Conservation (phyloP, 2,329 filamentous ascomycete species). For the Aureobasidium sp. region DNA sequence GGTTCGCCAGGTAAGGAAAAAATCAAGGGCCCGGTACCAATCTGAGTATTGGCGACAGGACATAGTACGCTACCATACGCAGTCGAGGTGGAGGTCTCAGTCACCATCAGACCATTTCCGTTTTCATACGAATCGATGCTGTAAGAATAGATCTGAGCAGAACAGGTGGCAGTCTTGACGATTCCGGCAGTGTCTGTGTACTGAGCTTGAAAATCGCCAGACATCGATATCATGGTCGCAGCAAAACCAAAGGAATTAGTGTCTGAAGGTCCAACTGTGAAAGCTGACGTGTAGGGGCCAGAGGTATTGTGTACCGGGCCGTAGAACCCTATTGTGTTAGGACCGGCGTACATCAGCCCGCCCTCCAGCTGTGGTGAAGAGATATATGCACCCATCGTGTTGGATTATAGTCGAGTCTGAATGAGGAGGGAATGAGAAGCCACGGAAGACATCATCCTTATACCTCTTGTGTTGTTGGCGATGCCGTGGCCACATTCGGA, state of each 20-base stretch:
- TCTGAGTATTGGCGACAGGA: not conserved
- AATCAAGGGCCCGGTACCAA: not conserved
- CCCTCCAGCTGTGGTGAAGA: not conserved
- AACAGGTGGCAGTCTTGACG: not conserved
- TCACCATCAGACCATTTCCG: no score
- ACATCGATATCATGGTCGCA: not conserved
- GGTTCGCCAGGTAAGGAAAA: not conserved
- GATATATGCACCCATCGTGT: not conserved
- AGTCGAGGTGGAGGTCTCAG: no score
- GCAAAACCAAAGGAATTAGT: not conserved
- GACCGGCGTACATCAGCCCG: not conserved
- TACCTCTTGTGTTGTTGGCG: not conserved
- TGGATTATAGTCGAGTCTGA: not conserved
- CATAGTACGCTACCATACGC: not conserved
- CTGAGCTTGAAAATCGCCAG: not conserved
- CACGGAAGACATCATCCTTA: not conserved
- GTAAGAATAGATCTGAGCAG: not conserved
- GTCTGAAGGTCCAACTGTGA: not conserved
- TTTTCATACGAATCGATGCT: not conserved
- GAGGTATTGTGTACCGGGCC: not conserved
- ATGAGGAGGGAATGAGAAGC: no score
- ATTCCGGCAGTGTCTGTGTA: not conserved
- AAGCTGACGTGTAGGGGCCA: not conserved
- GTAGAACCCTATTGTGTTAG: no score
- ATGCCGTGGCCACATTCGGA: no score